Percentiles rank a stretch among this genome's conserved stretches.
These are phyloP conservation scores for Exophiala oligosperma DNA, from an alignment of 2,329 filamentous ascomycete genomes.

Conservation along the genomic window DNA sequence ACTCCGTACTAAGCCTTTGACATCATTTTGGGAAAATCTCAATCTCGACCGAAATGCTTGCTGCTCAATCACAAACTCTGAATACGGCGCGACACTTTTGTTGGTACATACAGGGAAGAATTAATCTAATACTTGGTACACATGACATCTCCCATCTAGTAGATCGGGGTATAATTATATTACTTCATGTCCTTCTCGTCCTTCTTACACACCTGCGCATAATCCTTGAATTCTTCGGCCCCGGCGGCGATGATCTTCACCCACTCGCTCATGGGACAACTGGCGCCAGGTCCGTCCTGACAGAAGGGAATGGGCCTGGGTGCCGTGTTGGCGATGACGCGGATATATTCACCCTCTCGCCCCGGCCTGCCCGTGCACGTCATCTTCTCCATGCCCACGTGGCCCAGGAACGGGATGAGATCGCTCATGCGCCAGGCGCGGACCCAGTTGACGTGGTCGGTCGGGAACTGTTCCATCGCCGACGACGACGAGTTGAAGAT, in stretches of 20 bases:
- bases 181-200: background rate
- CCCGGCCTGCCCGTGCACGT: slow-evolving; percentile 44
- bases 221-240: slow-evolving; percentile 33
- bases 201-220: background rate
- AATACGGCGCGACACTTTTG: too few relatives aligned
- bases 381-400: slow-evolving; percentile 64
- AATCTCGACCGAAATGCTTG: too few relatives aligned
- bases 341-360: slow-evolving; percentile 45
- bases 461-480: slow-evolving; percentile 51
- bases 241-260: slow-evolving; percentile 43
- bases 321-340: slow-evolving; percentile 62
- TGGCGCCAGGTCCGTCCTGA: slow-evolving; percentile 56
- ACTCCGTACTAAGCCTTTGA: too few relatives aligned
- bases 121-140: too few relatives aligned
- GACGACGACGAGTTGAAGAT: slow-evolving; percentile 53
- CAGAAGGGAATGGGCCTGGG: slow-evolving; percentile 61
- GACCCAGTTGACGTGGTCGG: slow-evolving; percentile 47
- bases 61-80: too few relatives aligned
- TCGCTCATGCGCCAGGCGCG: slow-evolving; percentile 57
- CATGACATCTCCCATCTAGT: too few relatives aligned
- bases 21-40: too few relatives aligned
- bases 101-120: too few relatives aligned
- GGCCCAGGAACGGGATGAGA: slow-evolving; percentile 64
- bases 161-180: too few relatives aligned
- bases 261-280: slow-evolving; percentile 49